Percentiles rank a stretch among this genome's conserved stretches.
These are phyloP conservation scores for Trifolium repens DNA, from an alignment of 306 rosid species.

Conservation along the genomic window DNA sequence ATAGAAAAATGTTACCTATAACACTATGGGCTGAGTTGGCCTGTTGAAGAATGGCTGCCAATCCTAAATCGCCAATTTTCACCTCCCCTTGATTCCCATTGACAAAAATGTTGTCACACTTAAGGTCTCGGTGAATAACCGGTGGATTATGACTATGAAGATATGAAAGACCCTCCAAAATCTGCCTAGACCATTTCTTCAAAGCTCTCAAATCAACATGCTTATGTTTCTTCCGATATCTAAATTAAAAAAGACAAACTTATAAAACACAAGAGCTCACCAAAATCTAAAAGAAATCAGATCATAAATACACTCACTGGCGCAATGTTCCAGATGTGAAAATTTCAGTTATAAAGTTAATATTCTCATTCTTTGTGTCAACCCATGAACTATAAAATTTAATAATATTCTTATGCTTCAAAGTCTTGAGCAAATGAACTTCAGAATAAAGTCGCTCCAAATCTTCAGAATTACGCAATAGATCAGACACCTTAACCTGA, in stretches of 20 bases:
- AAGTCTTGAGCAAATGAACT: constrained; percentile 91
- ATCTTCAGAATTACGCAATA: constrained; percentile 78
- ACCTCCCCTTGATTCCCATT: constrained; percentile 99
- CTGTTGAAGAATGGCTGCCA: constrained; percentile 92
- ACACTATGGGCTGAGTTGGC: constrained; percentile 95
- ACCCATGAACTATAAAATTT: constrained; percentile 91
- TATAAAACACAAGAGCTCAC: constrained; percentile 1
- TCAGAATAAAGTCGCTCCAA: constrained; percentile 92
- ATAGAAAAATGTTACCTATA: constrained; percentile 66
- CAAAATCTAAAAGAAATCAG: constrained; percentile 26
- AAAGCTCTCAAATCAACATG: constrained; percentile 94
- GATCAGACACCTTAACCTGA: constrained; percentile 89
- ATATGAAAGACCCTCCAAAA: constrained; percentile 91
- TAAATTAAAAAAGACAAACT: constrained; percentile 44
- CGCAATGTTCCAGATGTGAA: constrained; percentile 93
- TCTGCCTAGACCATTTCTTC: constrained; percentile 99
- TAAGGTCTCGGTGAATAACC: constrained; percentile 92
- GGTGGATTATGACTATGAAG: constrained; percentile 97
- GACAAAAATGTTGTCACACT: constrained; percentile 96
- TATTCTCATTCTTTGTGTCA: constrained; percentile 73
- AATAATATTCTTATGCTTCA: constrained; percentile 94
- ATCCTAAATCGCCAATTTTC: constrained; percentile 95
- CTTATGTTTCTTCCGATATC: constrained; percentile 94
- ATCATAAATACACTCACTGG: constrained; percentile 66
- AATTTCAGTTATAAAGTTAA: constrained; percentile 93